A percentile compares a stretch with the other conserved stretches of the same genome.
phyloP scores from a whole-genome alignment of 495 filamentous ascomycete genomes.

The Podospora conica region DNA sequence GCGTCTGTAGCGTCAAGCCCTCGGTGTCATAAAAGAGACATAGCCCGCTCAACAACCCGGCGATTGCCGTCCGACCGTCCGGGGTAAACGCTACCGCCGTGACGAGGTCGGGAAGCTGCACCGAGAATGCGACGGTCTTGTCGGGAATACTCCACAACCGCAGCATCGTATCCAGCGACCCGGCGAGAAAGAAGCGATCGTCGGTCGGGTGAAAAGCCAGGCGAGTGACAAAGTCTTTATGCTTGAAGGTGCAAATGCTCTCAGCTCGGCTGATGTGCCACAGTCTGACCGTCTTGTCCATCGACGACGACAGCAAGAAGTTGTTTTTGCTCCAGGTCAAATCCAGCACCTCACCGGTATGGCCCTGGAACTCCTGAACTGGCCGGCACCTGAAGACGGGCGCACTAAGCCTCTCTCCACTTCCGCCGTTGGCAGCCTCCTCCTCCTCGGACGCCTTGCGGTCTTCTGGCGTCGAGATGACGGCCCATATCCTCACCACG shows the following conservation, averaged over 20 bases:
- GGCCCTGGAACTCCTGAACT: conserved; percentile 71
- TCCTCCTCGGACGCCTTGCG: conserved; percentile 64
- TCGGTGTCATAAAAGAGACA: conserved; percentile 96
- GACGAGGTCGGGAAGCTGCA: conserved; percentile 76
- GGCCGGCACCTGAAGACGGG: conserved; percentile 85
- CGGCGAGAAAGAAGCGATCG: conserved; percentile 94
- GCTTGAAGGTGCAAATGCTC: conserved; percentile 92
- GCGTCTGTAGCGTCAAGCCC: conserved; percentile 72
- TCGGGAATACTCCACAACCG: conserved; percentile 97
- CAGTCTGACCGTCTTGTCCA: conserved; percentile 95
- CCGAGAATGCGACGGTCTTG: conserved; percentile 86
- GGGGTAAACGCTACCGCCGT: conserved; percentile 92
- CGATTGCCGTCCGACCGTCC: conserved; percentile 84
- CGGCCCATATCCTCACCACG: conserved; percentile 83
- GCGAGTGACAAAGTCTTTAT: conserved; percentile 92
- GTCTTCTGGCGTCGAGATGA: conserved; percentile 76
- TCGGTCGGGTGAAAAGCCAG: conserved; percentile 93
- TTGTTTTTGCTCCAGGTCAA: conserved; percentile 99
- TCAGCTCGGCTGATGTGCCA: conserved; percentile 87
- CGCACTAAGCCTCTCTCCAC: conserved; percentile 64
- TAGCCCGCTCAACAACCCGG: conserved; percentile 76
- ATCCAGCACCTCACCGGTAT: conserved; percentile 82
- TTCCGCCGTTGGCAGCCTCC: conserved; percentile 51
- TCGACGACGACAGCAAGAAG: conserved; percentile 91
- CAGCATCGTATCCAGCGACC: conserved; percentile 86